phyloP scores from a whole-genome alignment of 2,329 filamentous ascomycete species.

The Lachnellula occidentalis region DNA sequence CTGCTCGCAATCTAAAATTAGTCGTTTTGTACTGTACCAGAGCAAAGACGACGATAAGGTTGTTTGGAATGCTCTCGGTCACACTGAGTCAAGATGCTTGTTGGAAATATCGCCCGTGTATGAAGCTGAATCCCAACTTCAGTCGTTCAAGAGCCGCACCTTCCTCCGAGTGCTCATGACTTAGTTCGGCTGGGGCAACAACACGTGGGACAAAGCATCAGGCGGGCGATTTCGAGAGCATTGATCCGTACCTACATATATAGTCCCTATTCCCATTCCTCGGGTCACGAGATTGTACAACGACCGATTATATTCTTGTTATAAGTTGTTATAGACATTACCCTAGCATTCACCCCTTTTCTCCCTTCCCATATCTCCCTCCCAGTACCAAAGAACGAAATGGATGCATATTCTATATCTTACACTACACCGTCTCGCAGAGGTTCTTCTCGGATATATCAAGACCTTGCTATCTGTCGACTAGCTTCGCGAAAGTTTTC shows the following conservation, averaged over 20 bases:
- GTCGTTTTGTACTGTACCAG: background rate
- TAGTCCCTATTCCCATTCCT: background rate
- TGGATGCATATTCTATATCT: constrained; percentile 22
- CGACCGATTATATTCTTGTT: too few relatives aligned
- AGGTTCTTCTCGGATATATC: constrained; percentile 20
- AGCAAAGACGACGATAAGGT: background rate
- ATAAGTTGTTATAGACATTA: background rate
- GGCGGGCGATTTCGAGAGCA: background rate
- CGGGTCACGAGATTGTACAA: background rate
- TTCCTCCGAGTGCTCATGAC: background rate
- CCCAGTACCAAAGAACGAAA: background rate
- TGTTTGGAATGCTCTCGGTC: background rate
- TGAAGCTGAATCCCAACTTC: background rate
- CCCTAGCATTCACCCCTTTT: background rate
- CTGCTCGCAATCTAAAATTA: too few relatives aligned
- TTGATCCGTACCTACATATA: background rate
- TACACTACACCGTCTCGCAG: constrained; percentile 20
- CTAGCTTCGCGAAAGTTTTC: constrained; percentile 3
- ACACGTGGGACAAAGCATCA: background rate
- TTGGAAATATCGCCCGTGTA: background rate
- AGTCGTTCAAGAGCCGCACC: background rate
- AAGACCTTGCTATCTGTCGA: constrained; percentile 20
- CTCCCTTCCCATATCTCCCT: background rate
- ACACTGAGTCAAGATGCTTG: background rate
- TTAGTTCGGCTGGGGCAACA: background rate